Conservation (phyloP, 768 basidiomycete species). For the Leccinum subtestaceum region DNA sequence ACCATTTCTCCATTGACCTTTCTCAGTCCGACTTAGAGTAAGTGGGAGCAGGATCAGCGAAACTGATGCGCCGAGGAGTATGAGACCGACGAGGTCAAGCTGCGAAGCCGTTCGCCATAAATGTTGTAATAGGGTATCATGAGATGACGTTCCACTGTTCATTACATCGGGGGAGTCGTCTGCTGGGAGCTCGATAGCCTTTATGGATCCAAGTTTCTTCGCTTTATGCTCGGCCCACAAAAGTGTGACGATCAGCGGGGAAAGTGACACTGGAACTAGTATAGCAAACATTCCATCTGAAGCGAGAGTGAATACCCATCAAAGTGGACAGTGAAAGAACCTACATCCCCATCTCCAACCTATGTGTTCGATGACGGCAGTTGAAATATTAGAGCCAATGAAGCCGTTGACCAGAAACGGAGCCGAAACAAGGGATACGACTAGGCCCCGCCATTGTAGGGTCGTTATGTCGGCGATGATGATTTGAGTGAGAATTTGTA, state of each 20-base stretch:
- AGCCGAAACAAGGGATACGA: conserved; percentile 43
- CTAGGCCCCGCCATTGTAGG: conserved; percentile 53
- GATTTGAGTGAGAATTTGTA: conserved; percentile 63
- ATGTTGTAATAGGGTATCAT: conserved; percentile 3
- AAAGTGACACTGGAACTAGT: conserved; percentile 47
- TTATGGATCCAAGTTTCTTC: conserved; percentile 35
- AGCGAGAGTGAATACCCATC: conserved; percentile 4
- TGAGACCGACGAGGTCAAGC: conserved; percentile 51
- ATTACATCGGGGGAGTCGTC: not conserved
- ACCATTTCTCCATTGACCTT: conserved; percentile 47
- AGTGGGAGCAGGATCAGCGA: conserved; percentile 55
- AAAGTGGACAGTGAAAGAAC: conserved; percentile 23
- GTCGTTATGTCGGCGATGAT: conserved; percentile 63
- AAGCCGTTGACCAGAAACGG: conserved; percentile 65
- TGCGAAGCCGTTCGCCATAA: conserved; percentile 27
- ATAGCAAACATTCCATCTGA: conserved; percentile 58
- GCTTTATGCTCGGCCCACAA: conserved; percentile 54
- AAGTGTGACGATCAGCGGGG: conserved; percentile 52
- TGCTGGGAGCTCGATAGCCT: not conserved
- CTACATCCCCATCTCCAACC: conserved; percentile 72
- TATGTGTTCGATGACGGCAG: conserved; percentile 39
- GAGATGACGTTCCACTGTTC: not conserved
- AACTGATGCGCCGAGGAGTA: conserved; percentile 47
- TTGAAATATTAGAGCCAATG: conserved; percentile 61
- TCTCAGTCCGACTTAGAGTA: conserved; percentile 43